Conservation (phyloP, 1,284 basidiomycete genomes). For the Vanrija sp. region DNA sequence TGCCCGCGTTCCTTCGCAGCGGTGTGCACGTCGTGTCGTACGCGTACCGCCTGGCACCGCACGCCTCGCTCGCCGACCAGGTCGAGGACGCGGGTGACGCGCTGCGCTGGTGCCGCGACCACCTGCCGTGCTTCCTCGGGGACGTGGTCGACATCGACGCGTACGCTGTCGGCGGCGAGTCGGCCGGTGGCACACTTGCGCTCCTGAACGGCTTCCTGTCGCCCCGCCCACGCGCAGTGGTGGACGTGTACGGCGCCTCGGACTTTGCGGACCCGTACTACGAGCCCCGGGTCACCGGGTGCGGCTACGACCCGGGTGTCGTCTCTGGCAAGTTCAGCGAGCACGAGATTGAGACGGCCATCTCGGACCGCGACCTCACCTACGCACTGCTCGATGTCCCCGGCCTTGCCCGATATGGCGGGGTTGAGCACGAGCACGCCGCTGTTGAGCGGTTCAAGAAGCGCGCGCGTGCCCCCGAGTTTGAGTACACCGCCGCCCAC, state of each 20-base stretch:
- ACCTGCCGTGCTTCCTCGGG: constrained; percentile 8
- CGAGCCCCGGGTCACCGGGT: neutral
- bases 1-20: constrained; percentile 7
- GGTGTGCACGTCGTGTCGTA: constrained; percentile 15
- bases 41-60: constrained; percentile 17
- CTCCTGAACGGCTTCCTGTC: constrained; percentile 8
- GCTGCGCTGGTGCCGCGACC: constrained; percentile 8
- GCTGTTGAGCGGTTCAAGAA: neutral
- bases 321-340: constrained; percentile 10
- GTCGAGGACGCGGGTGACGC: constrained; percentile 14
- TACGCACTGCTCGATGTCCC: constrained; percentile 5
- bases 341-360: constrained; percentile 19
- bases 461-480: neutral
- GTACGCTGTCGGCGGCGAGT: constrained; percentile 31
- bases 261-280: constrained; percentile 22
- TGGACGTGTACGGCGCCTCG: constrained; percentile 26
- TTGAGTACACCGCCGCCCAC: constrained; percentile 9
- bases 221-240: constrained; percentile 22
- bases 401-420: neutral
- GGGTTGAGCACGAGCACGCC: neutral
- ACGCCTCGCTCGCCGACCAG: constrained; percentile 14
- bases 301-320: neutral
- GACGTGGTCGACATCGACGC: constrained; percentile 17
- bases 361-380: constrained; percentile 5
- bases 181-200: constrained; percentile 27